Evolutionary conservation across 306 rosid genomes (phyloP), one percentile per base, ranked within the genome.

Genomic region (Castanea crenata): DNA sequence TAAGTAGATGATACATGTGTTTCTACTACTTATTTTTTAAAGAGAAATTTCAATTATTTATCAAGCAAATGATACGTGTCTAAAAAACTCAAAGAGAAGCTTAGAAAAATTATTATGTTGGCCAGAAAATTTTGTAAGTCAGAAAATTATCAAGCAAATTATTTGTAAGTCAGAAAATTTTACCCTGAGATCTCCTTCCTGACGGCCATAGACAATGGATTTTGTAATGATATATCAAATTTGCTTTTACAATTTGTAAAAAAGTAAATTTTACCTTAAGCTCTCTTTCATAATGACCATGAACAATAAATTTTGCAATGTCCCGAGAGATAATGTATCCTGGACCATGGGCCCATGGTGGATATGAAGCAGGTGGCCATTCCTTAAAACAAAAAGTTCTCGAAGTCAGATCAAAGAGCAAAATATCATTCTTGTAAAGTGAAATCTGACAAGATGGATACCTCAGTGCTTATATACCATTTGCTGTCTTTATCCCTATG

Each of bases 321-420:
- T 94, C 97, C 38, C 94, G 90, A 59, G 98, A 92, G 82, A 94
- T 90, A 63, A 92, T 77, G 69, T 94, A 94, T 55, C 98, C 98
- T 6, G 98, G 98, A 78, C 97, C 98, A 75, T 94, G 98, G 6
- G 98, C 98, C 98, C 98, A 94, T 21, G 94, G 97, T 12, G 98
- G 98, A 87, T 89, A 94, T 6, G 81, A 71, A 61, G 80, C 91
- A 81, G 90, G 88, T 7, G 97, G 91, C 98, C 98, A 94, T 86
- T 94, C 97, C 98, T 94, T 52, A 69, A 67, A 35, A 14, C n/a
- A 82, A 25, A 69, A 77, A 71, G 78, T 61, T 77, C 32, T 61
- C 49, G 32, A 59, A 77, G 35, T 58, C 21, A 51, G 63, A 25
- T 57, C 72, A 59, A 41, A 38, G 79, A 31, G 69, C 34, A 10